Base-by-base conservation (phyloP, 805 yeast genomes). In the Maudiozyma turicensis region DNA sequence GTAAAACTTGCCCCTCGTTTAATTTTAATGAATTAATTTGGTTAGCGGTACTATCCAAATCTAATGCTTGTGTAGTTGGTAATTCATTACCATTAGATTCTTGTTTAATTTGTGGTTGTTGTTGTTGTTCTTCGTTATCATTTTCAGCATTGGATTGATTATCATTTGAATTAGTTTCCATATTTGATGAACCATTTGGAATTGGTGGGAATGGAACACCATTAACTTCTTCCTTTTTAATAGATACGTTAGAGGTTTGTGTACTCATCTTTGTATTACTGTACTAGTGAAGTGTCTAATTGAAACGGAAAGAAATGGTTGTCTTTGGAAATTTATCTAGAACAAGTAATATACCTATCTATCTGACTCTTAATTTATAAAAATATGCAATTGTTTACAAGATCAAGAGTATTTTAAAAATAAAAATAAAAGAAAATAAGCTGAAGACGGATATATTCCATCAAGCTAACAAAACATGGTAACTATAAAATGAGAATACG, bases 1-100 rank as follows among this genome's bases (percentile, higher is more conserved):
- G 70, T 38, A 66, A 41, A 6, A 54, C 53, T 49, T 64, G 69
- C 2, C 64, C 63, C 29, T 32, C 28, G 1, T 28, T 40, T 38
- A 20, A 20, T 29, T 42, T 31, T 8, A 13, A 14, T 14, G 42
- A 29, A 9, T 13, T 13, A 10, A 29, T 7, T 28, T 29, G 43
- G 10, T n/a, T 28, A 26, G 33, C 3, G 3, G 11, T 38, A 15
- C 40, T 40, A 33, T 33, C 45, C 14, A 42, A 33, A 33, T 42
- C 45, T 33, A 42, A 33, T 8, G 28, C 28, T 33, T 42, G 45
- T 42, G 45, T 42, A 11, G 45, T 42, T 33, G 37, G 45, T 43
- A 32, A 28, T 11, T 43, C 31, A 33, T 43, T 15, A 11, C 33
- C 40, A 20, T 43, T 43, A 33, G 14, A 11, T 11, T 35, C 40